Evolutionary conservation across 2,329 filamentous ascomycete species (phyloP).

Genomic region (Capronia coronata): DNA sequence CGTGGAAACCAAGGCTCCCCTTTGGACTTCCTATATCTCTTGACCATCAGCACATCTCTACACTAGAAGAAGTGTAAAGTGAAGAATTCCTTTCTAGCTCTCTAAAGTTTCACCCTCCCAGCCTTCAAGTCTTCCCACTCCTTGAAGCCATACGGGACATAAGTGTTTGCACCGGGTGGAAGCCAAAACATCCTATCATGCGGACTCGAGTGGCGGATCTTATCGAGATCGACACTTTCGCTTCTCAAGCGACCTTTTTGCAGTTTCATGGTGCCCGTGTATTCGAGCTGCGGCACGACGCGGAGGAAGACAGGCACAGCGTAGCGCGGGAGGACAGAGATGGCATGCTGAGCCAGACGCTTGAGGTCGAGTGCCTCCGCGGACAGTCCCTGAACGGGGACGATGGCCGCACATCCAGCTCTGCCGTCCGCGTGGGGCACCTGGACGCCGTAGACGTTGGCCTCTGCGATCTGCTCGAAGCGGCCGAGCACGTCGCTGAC

Average conservation of each 20-base stretch:
- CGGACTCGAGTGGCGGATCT: slow-evolving; percentile 14
- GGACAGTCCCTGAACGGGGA: slow-evolving; percentile 36
- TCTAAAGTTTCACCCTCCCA: slow-evolving; percentile 26
- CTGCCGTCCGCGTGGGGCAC: slow-evolving; percentile 76
- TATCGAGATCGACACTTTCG: slow-evolving; percentile 26
- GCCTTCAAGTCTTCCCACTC: slow-evolving; percentile 28
- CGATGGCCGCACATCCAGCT: slow-evolving; percentile 70
- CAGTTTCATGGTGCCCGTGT: slow-evolving; percentile 73
- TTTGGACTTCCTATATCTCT: no score
- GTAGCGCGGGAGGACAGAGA: slow-evolving; percentile 60
- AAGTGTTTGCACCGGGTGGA: slow-evolving; percentile 19
- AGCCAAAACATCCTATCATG: slow-evolving; percentile 27
- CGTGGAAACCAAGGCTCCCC: no score
- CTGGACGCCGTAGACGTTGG: slow-evolving; percentile 78
- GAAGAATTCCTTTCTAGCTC: background rate
- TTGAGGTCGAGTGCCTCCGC: slow-evolving; percentile 52
- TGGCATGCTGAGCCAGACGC: slow-evolving; percentile 53
- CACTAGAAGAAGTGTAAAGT: no score
- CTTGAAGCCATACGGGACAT: slow-evolving; percentile 22
- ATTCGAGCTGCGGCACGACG: slow-evolving; percentile 51
- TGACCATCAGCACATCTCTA: no score
- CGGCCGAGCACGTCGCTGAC: slow-evolving; percentile 66
- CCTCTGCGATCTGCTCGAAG: slow-evolving; percentile 63
- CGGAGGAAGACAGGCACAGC: slow-evolving; percentile 70
- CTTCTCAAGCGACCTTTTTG: slow-evolving; percentile 60